Base-by-base conservation (phyloP, 768 basidiomycete genomes). In the Lentinula lateritia region DNA sequence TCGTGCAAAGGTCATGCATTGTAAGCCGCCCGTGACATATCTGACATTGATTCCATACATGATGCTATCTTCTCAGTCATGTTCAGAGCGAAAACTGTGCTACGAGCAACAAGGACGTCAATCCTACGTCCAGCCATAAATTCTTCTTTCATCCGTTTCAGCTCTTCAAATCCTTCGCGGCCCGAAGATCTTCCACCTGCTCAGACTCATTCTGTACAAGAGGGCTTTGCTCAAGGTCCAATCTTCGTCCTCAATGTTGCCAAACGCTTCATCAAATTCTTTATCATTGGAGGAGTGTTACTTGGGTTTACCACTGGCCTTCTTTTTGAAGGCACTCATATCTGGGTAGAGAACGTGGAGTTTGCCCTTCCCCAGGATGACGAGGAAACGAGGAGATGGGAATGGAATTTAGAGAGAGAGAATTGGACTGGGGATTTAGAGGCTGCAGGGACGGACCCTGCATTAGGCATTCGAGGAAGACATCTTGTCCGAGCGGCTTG, bases 381-480 rank as follows among this genome's bases (percentile, higher is more conserved):
- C 64, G 71, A 77, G 42, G 85, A 87, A 50, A 74, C 74, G 15
- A 74, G 73, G 52, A 77, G 74, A 62, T 92, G 86, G 85, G 83
- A 87, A 67, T 91, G 89, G 90, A 80, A 87, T 68, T 68, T 78
- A 3, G 84, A 87, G 50, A 76, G 76, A 16, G 86, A 86, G 58
- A 75, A 76, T 56, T 91, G 89, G 89, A 76, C 84, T 7, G 85
- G 80, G 23, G 78, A 83, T 52, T 56, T 69, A 28, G 74, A 65
- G 62, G 75, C 32, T 36, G 87, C 86, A 5, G 90, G 90, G 52
- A 92, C 90, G n/a, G 88, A 92, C 70, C 79, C 86, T 4, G 81
- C 74, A n/a, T 73, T 92, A 8, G 86, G 88, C 2, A 78, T 82
- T 68, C 76, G 74, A 66, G 88, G 79, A 20, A 75, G 87, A 32